Base-by-base conservation (phyloP, 1,284 basidiomycete genomes). In the Cryptococcus maquisensis region DNA sequence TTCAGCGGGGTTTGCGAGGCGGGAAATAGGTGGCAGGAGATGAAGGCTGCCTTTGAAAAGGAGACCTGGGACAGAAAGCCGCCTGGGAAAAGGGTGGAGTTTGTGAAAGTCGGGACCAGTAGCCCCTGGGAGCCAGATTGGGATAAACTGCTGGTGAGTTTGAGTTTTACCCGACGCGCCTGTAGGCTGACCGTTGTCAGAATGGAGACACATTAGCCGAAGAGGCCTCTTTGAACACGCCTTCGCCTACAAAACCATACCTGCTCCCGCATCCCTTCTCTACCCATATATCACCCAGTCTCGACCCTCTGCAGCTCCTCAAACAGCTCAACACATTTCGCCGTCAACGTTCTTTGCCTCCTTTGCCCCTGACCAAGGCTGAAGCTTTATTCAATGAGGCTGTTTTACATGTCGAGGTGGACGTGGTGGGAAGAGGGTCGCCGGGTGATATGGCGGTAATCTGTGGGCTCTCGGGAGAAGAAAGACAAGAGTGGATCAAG, bases 81-180 rank as follows among this genome's bases (percentile, higher is more conserved):
- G 6, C 86, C 87, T 9, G 90, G 88, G 1, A 96, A 95, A 75
- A 80, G 89, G 49, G 78, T 83, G 2, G 88, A 87, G 63, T 93
- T 81, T 63, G 78, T 77, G 15, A 84, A 83, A 57, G 65, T 91
- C 40, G 85, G 83, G 3, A 85, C 82, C 1, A 71, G 79, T 46
- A 84, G 82, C 66, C 87, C 90, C 0, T 95, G 87, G 85, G 77
- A 74, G 46, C 80, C 87, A 0, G 85, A 90, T 62, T 92, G 90
- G 88, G 76, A 75, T 3, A 77, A 78, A 26, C 76, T 88, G 7
- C 77, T 90, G 18, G 53, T 51, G 41, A 47, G 51, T 54, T 13
- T 13, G 36, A 43, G n/a, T 20, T 9, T 57, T 46, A 49, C 5
- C n/a, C 54, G 20, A 23, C 12, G 6, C 5, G 13, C 5, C 44